Evolutionary conservation across 805 yeast genomes (phyloP).

Genomic region (Nakazawaea wyomingensis): DNA sequence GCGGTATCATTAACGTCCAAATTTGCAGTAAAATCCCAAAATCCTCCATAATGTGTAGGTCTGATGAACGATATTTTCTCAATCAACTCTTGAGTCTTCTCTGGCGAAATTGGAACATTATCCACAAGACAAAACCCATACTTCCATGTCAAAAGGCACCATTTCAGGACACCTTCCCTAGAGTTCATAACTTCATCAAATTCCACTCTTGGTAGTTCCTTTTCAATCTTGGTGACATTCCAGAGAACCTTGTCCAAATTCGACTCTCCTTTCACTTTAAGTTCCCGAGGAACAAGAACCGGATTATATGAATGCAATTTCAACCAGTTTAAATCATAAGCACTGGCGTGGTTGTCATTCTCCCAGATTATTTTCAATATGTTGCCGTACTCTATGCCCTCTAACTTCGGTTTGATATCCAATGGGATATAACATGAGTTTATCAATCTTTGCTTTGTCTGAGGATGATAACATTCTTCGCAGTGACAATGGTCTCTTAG

Average conservation of each 20-base stretch:
- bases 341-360: slow-evolving; percentile 33
- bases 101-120: slow-evolving; percentile 55
- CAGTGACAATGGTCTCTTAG: slow-evolving; percentile 63
- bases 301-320: slow-evolving; percentile 49
- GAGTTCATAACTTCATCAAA: slow-evolving; percentile 40
- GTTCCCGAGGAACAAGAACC: slow-evolving; percentile 29
- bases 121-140: slow-evolving; percentile 61
- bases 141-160: slow-evolving; percentile 48
- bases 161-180: slow-evolving; percentile 41
- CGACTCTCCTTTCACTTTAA: slow-evolving; percentile 23
- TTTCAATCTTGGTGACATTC: slow-evolving; percentile 36
- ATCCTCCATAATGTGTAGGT: slow-evolving; percentile 74
- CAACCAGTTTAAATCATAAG: slow-evolving; percentile 37
- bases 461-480: slow-evolving; percentile 43
- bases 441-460: slow-evolving; percentile 55
- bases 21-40: slow-evolving; percentile 75
- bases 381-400: slow-evolving; percentile 3
- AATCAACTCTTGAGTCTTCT: slow-evolving; percentile 52
- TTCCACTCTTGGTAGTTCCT: slow-evolving; percentile 42
- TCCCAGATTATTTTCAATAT: slow-evolving; percentile 30
- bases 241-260: slow-evolving; percentile 34
- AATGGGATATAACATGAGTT: slow-evolving; percentile 38
- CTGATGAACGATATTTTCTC: slow-evolving; percentile 55
- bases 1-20: slow-evolving; percentile 66
- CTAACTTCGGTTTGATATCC: slow-evolving; percentile 10